Evolutionary conservation across 2,329 filamentous ascomycete species (phyloP).

Genomic region (Fusarium pseudoanthophilum): DNA sequence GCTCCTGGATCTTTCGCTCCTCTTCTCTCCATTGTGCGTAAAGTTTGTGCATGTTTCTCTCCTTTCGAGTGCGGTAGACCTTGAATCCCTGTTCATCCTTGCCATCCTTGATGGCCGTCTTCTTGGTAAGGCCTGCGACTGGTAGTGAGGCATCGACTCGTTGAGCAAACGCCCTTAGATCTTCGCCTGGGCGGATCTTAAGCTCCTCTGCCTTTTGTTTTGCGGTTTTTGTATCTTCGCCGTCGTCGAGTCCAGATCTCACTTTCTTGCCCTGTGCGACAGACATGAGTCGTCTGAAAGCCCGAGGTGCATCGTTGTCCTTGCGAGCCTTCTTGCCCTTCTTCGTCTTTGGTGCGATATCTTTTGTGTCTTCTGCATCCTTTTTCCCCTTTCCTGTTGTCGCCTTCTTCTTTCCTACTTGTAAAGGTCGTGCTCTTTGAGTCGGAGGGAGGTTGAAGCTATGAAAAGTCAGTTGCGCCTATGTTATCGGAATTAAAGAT

Average conservation of each 20-base stretch:
- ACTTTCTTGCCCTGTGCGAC: conserved; percentile 70
- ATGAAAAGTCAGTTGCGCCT: conserved; percentile 28
- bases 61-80: conserved; percentile 80
- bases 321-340: conserved; percentile 59
- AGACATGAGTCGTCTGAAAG: conserved; percentile 87
- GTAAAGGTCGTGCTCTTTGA: conserved; percentile 62
- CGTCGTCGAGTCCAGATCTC: conserved; percentile 77
- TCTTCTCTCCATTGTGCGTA: conserved; percentile 81
- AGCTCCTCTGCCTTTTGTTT: conserved; percentile 53
- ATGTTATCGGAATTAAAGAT: neutral
- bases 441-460: conserved; percentile 63
- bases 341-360: conserved; percentile 47
- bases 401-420: conserved; percentile 52
- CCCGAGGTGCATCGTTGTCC: conserved; percentile 85
- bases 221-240: conserved; percentile 50
- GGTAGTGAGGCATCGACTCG: conserved; percentile 89
- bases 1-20: conserved; percentile 70
- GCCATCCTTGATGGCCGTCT: conserved; percentile 65
- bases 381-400: conserved; percentile 38
- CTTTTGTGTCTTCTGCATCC: conserved; percentile 16
- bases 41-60: conserved; percentile 82
- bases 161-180: conserved; percentile 80
- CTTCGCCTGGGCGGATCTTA: conserved; percentile 85
- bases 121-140: conserved; percentile 74
- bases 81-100: conserved; percentile 74